These are phyloP conservation scores for Talaromyces liani DNA, from an alignment of 495 filamentous ascomycete genomes.

Conservation along the genomic window DNA sequence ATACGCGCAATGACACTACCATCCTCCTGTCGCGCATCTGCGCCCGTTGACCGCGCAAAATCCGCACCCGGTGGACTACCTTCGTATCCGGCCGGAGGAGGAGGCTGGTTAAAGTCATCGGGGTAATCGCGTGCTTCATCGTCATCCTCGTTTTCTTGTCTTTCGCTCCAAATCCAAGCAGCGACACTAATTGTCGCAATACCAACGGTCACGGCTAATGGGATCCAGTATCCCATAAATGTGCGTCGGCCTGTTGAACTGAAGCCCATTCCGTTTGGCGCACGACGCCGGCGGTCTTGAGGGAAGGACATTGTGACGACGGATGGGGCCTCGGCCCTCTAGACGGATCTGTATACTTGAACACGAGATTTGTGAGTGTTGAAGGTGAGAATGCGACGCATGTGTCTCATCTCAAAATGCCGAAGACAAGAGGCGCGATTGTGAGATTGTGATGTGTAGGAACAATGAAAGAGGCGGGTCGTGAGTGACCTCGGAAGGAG, in stretches of 20 bases:
- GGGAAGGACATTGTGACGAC: conserved; percentile 45
- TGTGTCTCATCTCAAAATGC: conserved; percentile 29
- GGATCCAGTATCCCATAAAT: conserved; percentile 76
- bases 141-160: conserved; percentile 63
- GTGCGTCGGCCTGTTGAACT: conserved; percentile 54
- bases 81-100: conserved; percentile 22
- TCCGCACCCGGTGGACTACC: conserved; percentile 23
- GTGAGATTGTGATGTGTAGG: conserved; percentile 7
- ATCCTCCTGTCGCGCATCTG: conserved; percentile 36
- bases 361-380: conserved; percentile 22
- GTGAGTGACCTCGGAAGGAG: conserved; percentile 21
- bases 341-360: not conserved
- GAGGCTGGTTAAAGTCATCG: conserved; percentile 32
- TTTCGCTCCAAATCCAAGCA: conserved; percentile 91
- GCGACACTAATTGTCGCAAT: conserved; percentile 76
- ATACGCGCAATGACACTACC: conserved; percentile 67
- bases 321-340: not conserved
- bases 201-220: conserved; percentile 74
- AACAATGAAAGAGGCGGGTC: conserved; percentile 19
- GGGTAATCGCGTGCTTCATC: conserved; percentile 32
- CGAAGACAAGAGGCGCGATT: conserved; percentile 5
- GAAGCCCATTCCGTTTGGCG: conserved; percentile 48
- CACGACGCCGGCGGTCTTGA: conserved; percentile 53
- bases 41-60: conserved; percentile 22
- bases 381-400: conserved; percentile 15